These are phyloP conservation scores for Avena atlantica DNA, from an alignment of 176 grass and related monocot genomes.

Conservation along the genomic window DNA sequence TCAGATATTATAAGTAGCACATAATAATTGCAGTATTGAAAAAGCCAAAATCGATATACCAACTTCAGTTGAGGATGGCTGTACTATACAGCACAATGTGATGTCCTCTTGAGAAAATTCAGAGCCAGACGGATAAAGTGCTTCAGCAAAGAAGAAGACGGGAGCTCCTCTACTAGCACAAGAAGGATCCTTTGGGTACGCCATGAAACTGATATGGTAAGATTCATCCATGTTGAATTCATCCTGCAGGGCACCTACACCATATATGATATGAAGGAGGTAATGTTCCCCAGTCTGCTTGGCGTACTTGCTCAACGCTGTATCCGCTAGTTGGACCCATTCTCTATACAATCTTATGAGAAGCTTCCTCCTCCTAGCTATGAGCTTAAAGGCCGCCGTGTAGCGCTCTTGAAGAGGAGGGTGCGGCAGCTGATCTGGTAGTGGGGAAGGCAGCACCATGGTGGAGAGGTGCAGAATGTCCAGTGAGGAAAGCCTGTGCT, in stretches of 20 bases:
- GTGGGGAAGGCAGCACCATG: conserved; percentile 23
- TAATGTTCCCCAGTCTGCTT: conserved; percentile 23
- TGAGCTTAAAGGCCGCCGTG: neutral
- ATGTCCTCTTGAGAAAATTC: conserved; percentile 34
- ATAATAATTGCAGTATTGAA: neutral
- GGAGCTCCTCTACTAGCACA: neutral
- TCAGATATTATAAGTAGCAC: neutral
- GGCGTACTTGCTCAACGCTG: conserved; percentile 30
- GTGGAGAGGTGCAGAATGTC: conserved; percentile 29
- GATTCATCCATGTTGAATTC: neutral
- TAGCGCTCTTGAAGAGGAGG: neutral
- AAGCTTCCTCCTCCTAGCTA: neutral
- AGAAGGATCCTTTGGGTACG: neutral
- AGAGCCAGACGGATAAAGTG: neutral
- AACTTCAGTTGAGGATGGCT: neutral
- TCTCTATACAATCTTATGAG: neutral
- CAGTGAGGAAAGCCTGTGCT: neutral
- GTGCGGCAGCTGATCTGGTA: neutral
- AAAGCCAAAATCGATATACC: conserved; percentile 17
- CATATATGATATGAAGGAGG: conserved; percentile 29
- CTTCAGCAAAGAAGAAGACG: conserved; percentile 42
- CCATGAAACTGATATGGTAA: conserved; percentile 44
- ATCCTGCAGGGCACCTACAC: neutral
- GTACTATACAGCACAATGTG: conserved; percentile 33
- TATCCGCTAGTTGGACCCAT: conserved; percentile 19